Conservation (phyloP, 805 yeast species). For the Henningerozyma blattae region DNA sequence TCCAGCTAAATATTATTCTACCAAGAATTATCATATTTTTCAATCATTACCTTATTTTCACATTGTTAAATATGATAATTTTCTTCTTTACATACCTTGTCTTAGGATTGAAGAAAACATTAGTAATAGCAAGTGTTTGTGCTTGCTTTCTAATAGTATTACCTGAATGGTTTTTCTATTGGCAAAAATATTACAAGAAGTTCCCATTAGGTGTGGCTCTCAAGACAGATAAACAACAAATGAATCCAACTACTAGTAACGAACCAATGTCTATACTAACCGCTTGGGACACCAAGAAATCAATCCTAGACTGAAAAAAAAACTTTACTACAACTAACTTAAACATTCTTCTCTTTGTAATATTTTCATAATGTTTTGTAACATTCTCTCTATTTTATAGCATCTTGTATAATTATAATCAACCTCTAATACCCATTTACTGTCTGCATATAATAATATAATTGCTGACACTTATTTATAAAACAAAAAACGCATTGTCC, state of each 20-base stretch:
- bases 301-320: conserved; percentile 6
- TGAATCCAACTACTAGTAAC: background rate
- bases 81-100: conserved; percentile 13
- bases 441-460: no score
- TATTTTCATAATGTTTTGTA: no score
- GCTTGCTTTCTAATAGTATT: conserved; percentile 11
- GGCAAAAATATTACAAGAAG: conserved; percentile 20
- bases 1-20: conserved; percentile 21
- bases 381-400: no score
- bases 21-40: conserved; percentile 14
- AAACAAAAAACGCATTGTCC: no score
- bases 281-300: conserved; percentile 12
- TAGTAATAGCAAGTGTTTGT: conserved; percentile 5
- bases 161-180: conserved; percentile 20
- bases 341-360: no score
- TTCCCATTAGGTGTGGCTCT: background rate
- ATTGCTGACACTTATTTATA: no score
- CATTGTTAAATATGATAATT: conserved; percentile 13
- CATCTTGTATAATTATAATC: no score
- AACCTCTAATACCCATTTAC: no score
- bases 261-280: conserved; percentile 3
- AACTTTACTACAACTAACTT: no score
- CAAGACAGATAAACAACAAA: background rate
- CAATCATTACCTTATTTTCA: conserved; percentile 7
- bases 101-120: conserved; percentile 14